phyloP scores from a whole-genome alignment of 2,329 filamentous ascomycete species.

The Mariannaea sp. region DNA sequence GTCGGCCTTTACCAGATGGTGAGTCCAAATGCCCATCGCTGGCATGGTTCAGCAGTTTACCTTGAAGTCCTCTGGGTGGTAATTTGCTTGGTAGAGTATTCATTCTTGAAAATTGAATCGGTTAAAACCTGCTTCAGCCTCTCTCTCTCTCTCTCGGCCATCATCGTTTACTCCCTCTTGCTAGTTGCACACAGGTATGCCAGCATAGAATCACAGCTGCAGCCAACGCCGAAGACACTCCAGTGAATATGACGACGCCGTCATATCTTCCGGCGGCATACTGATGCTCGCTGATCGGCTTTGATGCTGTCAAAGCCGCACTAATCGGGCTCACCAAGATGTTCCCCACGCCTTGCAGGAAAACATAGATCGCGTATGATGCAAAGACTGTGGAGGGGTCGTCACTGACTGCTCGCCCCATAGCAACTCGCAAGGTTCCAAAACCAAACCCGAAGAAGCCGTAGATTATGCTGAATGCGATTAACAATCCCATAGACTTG shows the following conservation, averaged over 20 bases:
- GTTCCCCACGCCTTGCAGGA: slow-evolving; percentile 27
- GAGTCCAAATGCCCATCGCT: too few relatives aligned
- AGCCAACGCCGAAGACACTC: not conserved
- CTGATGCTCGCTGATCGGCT: not conserved
- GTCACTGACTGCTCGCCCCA: slow-evolving; percentile 16
- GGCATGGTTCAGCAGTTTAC: too few relatives aligned
- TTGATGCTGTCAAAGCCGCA: slow-evolving; percentile 5
- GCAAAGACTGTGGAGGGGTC: slow-evolving; percentile 18
- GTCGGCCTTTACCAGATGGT: too few relatives aligned
- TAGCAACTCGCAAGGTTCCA: slow-evolving; percentile 19
- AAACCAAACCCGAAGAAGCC: slow-evolving; percentile 55
- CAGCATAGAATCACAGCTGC: slow-evolving; percentile 3
- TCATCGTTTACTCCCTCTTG: not conserved
- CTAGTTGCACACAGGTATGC: not conserved
- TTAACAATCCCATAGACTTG: slow-evolving; percentile 48
- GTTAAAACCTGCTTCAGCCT: too few relatives aligned
- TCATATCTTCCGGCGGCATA: slow-evolving; percentile 9
- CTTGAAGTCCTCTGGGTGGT: too few relatives aligned
- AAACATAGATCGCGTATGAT: slow-evolving; percentile 22
- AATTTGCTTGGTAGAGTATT: too few relatives aligned
- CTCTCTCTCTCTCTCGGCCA: too few relatives aligned
- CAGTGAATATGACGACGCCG: not conserved
- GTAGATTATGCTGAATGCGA: slow-evolving; percentile 56
- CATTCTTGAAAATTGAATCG: too few relatives aligned
- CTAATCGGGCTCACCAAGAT: slow-evolving; percentile 24